Conservation (phyloP, 768 basidiomycete genomes). For the Lanmaoa pseudosensibilis region DNA sequence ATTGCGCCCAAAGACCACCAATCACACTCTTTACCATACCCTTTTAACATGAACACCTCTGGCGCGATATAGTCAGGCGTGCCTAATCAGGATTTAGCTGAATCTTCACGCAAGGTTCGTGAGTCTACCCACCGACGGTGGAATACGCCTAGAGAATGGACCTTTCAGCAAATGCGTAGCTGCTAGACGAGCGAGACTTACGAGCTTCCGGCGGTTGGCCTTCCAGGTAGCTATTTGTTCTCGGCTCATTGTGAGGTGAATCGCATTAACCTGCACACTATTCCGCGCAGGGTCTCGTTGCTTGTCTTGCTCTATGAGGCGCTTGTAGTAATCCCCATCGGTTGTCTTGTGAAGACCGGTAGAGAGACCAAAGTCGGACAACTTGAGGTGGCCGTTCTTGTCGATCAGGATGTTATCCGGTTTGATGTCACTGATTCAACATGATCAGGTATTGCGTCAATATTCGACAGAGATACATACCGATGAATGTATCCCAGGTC, state of each 20-base stretch:
- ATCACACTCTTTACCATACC: constrained; percentile 98
- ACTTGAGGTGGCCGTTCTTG: constrained; percentile 92
- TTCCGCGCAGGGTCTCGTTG: constrained; percentile 73
- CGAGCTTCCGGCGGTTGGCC: constrained; percentile 93
- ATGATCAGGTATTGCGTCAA: background rate
- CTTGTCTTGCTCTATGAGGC: constrained; percentile 77
- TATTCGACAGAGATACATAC: constrained; percentile 43
- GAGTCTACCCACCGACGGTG: constrained; percentile 54
- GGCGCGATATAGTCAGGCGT: constrained; percentile 78
- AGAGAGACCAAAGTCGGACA: constrained; percentile 97
- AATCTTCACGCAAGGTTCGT: background rate
- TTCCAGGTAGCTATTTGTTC: constrained; percentile 99
- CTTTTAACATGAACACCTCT: constrained; percentile 95
- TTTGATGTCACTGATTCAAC: constrained; percentile 83
- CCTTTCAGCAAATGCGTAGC: constrained; percentile 1
- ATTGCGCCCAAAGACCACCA: constrained; percentile 99
- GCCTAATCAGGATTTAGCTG: constrained; percentile 20
- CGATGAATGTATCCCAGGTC: constrained; percentile 99
- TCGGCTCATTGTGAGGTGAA: constrained; percentile 95
- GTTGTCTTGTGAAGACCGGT: constrained; percentile 97
- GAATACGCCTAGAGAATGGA: constrained; percentile 77
- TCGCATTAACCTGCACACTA: constrained; percentile 96
- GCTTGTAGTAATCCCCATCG: constrained; percentile 92
- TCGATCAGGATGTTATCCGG: constrained; percentile 99
- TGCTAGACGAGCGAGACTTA: constrained; percentile 34